phyloP scores from a whole-genome alignment of 1,284 basidiomycete genomes.

The Ceratobasidium sp. region DNA sequence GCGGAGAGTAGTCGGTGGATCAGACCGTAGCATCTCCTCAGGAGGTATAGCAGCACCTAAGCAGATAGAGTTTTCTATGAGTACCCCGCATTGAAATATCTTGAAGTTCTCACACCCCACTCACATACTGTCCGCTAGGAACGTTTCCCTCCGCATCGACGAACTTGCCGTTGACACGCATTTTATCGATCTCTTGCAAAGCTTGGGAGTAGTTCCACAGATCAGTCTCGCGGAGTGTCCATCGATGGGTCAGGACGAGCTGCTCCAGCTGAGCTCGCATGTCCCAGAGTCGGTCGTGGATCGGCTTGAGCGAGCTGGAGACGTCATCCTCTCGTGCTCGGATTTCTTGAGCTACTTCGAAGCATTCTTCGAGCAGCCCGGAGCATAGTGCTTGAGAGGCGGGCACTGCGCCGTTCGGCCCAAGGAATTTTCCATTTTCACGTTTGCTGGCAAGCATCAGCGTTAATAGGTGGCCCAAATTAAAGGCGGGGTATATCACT shows the following conservation, averaged over 20 bases:
- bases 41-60: constrained; percentile 91
- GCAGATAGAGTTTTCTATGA: background rate
- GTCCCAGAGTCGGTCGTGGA: constrained; percentile 91
- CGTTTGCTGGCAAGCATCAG: constrained; percentile 71
- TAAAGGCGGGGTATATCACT: constrained; percentile 61
- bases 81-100: background rate
- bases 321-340: constrained; percentile 94
- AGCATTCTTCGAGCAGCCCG: constrained; percentile 95
- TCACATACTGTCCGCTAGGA: constrained; percentile 90
- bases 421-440: constrained; percentile 96
- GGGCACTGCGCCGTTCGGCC: constrained; percentile 89
- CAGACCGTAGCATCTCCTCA: constrained; percentile 95
- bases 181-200: constrained; percentile 96
- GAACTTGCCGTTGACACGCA: constrained; percentile 97
- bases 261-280: constrained; percentile 91
- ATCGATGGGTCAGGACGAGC: constrained; percentile 93
- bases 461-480: constrained; percentile 31
- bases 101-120: constrained; percentile 54
- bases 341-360: constrained; percentile 97
- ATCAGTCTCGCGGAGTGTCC: constrained; percentile 97
- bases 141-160: constrained; percentile 94
- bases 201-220: constrained; percentile 95
- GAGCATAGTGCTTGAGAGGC: constrained; percentile 91
- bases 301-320: constrained; percentile 88
- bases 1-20: constrained; percentile 95